Percentiles rank a stretch among this genome's conserved stretches.
phyloP scores from a whole-genome alignment of 371 early-diverging fungal genomes.

The Mortierella sp. region DNA sequence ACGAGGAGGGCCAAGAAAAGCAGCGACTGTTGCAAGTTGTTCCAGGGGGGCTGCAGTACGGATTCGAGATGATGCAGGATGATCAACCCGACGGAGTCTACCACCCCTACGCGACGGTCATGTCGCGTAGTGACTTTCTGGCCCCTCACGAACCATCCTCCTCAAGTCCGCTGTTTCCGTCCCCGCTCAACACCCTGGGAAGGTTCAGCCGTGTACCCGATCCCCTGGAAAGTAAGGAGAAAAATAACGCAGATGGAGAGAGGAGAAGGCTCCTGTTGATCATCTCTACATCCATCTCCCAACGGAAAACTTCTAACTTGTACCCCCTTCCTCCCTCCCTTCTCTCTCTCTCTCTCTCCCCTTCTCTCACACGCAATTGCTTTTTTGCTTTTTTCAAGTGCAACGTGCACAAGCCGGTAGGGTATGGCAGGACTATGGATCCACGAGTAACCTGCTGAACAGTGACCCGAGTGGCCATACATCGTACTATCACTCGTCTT shows the following conservation, averaged over 20 bases:
- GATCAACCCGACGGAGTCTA: constrained; percentile 15
- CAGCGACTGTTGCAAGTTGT: background rate
- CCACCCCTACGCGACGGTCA: constrained; percentile 26
- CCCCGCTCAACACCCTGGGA: constrained; percentile 44
- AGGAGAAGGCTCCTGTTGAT: no score
- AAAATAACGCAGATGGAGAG: background rate
- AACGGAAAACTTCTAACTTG: no score
- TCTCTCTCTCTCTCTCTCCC: no score
- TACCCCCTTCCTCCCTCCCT: no score
- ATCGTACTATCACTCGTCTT: constrained; percentile 42
- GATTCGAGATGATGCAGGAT: constrained; percentile 32
- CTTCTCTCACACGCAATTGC: no score
- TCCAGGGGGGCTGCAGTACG: constrained; percentile 5
- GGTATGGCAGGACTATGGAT: constrained; percentile 45
- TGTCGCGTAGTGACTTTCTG: constrained; percentile 33
- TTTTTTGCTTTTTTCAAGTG: constrained; percentile 8
- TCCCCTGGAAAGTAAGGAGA: constrained; percentile 21
- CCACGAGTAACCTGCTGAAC: constrained; percentile 19
- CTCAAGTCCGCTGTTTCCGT: constrained; percentile 49
- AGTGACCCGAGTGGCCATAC: no score
- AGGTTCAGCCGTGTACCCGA: constrained; percentile 16
- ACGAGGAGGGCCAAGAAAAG: background rate
- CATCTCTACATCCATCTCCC: no score
- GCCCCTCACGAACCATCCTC: constrained; percentile 50
- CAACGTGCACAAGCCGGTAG: constrained; percentile 33